Base-by-base conservation (phyloP, 805 yeast species). In the Pichia phayaonensis region DNA sequence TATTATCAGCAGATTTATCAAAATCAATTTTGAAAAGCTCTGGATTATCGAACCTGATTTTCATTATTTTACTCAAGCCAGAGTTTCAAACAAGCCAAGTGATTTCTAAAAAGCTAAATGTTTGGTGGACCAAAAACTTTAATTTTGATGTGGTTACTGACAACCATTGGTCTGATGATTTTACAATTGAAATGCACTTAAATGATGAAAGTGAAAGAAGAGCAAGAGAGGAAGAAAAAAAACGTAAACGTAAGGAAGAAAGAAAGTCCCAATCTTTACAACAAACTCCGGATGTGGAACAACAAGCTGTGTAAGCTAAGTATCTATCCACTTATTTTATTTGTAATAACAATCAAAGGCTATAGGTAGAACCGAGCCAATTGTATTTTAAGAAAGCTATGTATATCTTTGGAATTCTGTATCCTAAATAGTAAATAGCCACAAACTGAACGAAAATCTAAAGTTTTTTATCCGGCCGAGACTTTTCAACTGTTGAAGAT, bases 221-320 rank as follows among this genome's bases (percentile, higher is more conserved):
- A 44, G 47, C 46, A 21, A 47, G 29, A 38, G 58, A 55, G 24
- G 50, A 73, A 74, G 59, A 76, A 81, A 36, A 70, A 94, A 47
- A 50, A 27, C 51, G 51, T 29, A 55, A 48, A 40, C 48, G 54
- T 15, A 55, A 44, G 20, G 59, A 54, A 36, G 58, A 57, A 36
- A 52, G 49, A 41, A 70, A 75, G 45, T 70, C 41, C 2, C 48
- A 43, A 7, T 45, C 56, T 1, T 18, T 34, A 1, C 40, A 45
- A 3, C 42, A 36, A 2, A 41, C 51, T 8, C 46, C 52, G 1
- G 52, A 47, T 8, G 43, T 41, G 10, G 47, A 31, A 11, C 36
- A 26, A 22, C 36, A 40, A 12, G 20, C 38, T 34, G 20, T 34
- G 8, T 34, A 34, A n/a, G 4, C 3, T 29, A 29, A 8, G 7